Conservation (phyloP, 768 basidiomycete species). For the Panaeolus papilionaceus region DNA sequence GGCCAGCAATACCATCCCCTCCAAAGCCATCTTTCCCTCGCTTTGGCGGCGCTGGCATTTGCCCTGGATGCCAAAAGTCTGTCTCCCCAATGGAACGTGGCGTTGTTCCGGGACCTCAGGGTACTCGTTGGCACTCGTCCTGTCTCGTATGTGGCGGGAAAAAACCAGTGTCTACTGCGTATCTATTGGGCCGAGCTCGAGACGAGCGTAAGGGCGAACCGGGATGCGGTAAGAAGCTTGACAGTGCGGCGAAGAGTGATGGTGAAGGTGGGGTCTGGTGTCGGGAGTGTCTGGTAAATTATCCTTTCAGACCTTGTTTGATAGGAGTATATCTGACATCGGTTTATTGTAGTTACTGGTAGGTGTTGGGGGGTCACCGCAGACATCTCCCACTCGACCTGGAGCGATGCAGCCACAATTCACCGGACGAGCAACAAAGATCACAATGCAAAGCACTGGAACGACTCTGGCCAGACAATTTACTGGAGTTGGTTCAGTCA, state of each 20-base stretch:
- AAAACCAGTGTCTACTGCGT: slow-evolving; percentile 46
- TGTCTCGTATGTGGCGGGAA: slow-evolving; percentile 87
- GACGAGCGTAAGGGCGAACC: slow-evolving; percentile 62
- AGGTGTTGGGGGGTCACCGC: slow-evolving; percentile 53
- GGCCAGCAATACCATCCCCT: slow-evolving; percentile 27
- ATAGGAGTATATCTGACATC: slow-evolving; percentile 7
- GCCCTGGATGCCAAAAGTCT: slow-evolving; percentile 75
- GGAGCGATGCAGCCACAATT: slow-evolving; percentile 54
- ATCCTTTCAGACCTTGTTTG: slow-evolving; percentile 8
- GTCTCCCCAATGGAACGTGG: slow-evolving; percentile 88
- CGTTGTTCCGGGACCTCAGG: slow-evolving; percentile 85
- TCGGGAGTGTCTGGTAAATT: slow-evolving; percentile 78
- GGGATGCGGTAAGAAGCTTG: slow-evolving; percentile 84
- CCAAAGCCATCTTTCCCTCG: slow-evolving; percentile 49
- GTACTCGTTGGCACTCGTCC: slow-evolving; percentile 77
- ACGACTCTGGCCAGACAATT: slow-evolving; percentile 78
- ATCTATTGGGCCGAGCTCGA: slow-evolving; percentile 44
- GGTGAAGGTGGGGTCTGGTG: slow-evolving; percentile 79
- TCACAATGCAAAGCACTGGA: slow-evolving; percentile 68
- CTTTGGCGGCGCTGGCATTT: slow-evolving; percentile 65
- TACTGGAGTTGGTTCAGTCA: slow-evolving; percentile 60
- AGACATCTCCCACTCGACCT: slow-evolving; percentile 57
- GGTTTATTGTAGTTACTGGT: slow-evolving; percentile 56
- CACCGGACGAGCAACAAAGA: slow-evolving; percentile 37
- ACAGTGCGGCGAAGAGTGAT: slow-evolving; percentile 82